Base-by-base conservation (phyloP, 2,329 filamentous ascomycete species). In the Trichoderma koningiopsis region DNA sequence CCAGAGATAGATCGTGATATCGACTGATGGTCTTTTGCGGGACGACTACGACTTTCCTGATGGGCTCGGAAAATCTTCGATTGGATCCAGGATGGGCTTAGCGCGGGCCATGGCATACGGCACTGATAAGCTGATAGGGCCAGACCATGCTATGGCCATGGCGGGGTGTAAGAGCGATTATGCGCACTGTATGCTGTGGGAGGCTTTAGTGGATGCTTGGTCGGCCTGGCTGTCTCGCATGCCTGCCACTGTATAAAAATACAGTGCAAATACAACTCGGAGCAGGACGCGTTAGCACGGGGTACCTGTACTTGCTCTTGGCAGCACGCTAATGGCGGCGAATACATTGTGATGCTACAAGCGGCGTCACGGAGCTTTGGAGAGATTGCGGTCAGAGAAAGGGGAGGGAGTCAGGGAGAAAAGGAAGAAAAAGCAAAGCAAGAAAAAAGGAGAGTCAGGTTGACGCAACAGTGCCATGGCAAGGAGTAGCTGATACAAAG, bases 21-120 rank as follows among this genome's bases (percentile, higher is more conserved):
- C 59, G n/a, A 56, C 60, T 33, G 49, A 69, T 59, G 62, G 29
- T 37, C 52, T 49, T 55, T 31, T 47, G 56, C 35, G 33, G 56
- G 33, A 59, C 56, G 56, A 59, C 37, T 55, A 40, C 33, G 56
- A 59, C 37, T 55, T 67, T 49, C 22, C n/a, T 29, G 56, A 43
- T 61, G 61, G 53, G 52, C 58, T 68, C 59, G 58, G 66, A 68
- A 68, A 68, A 68, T 68, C 52, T 62, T 68, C 65, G 47, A 60
- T 62, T 68, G 31, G 47, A 53, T 11, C 65, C 65, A 60, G 52
- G 27, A 55, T 14, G 29, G 33, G 33, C 40, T 52, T 55, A 68
- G 64, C 64, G 64, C 64, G 55, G 64, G 55, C 58, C 63, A 47
- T 13, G 35, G 29, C 35, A 37, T 47, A 29, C 40, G 37, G 27